These are phyloP conservation scores for Eucalyptus victrix DNA, from an alignment of 345 rosid genomes.

Conservation along the genomic window DNA sequence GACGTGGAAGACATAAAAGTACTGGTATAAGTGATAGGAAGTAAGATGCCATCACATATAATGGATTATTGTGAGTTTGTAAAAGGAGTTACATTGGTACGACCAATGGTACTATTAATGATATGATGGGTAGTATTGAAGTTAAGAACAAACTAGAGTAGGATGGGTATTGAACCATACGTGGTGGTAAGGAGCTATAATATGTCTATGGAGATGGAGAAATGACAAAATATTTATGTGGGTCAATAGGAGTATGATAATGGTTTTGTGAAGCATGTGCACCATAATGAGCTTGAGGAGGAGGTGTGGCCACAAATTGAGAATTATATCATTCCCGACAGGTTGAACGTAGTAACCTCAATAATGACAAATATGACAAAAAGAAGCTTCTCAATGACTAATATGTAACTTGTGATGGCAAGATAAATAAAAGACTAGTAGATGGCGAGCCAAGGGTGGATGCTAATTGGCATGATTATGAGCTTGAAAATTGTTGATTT, in stretches of 20 bases:
- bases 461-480: neutral
- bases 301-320: neutral
- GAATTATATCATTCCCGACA: neutral
- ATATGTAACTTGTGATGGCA: fast-evolving
- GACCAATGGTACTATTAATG: neutral
- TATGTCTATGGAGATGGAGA: neutral
- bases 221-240: neutral
- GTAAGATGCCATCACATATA: neutral
- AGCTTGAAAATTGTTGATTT: neutral
- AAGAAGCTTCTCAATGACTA: neutral
- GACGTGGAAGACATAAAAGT: neutral
- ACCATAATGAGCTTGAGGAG: neutral
- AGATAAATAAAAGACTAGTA: neutral
- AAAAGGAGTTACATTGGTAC: neutral
- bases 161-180: neutral
- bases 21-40: neutral
- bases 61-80: neutral
- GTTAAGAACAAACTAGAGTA: neutral
- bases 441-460: neutral
- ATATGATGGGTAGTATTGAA: neutral
- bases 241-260: neutral
- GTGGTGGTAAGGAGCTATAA: neutral
- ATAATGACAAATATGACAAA: neutral
- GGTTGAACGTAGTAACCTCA: neutral
- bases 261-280: neutral